Base-by-base conservation (phyloP, 148 eudicot species). In the Persicaria maculosa region DNA sequence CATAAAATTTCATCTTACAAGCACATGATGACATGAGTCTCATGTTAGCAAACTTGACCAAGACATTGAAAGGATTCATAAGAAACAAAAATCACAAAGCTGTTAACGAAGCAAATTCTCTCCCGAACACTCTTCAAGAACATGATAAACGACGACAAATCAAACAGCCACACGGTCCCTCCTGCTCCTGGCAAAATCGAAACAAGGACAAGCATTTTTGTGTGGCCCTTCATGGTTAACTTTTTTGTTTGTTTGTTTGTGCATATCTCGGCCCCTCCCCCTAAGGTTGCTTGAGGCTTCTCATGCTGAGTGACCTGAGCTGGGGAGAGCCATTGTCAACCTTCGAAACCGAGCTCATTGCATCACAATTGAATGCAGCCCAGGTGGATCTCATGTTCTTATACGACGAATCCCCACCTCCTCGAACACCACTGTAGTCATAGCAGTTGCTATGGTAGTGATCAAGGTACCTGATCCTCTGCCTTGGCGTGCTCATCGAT, bases 401-500 rank as follows among this genome's bases (percentile, higher is more conserved):
- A 55, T 77, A 80, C 2, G 86, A 82, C 40, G 3, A 92, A 85
- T 47, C 44, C 74, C 59, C 44, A 4, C 43, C 44, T 25, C 16
- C 67, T 61, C 8, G 67, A 61, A 4, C 67, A 9, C 44, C 67
- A 25, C 68, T 72, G 40, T 81, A 77, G 65, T 82, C 89, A 20
- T 76, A 74, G 55, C 40, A 81, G 9, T 71, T 71, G 14, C 54
- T 48, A 22, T 45, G 16, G 54, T 71, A 47, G 7, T 81, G 71
- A 31, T 89, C 92, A 22, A 82, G 71, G 45, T 83, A 68, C 17
- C 82, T 79, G 19, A 81, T 31, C 25, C 92, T 74, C 79, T 85
- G 97, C 77, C 83, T 85, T 9, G 91, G 94, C n/a, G 92, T 85
- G 86, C 94, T 92, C 78, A 83, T 82, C 0, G 97, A 92, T 72